phyloP scores from a whole-genome alignment of 257 asterid genomes.

The Prunella vulgaris region DNA sequence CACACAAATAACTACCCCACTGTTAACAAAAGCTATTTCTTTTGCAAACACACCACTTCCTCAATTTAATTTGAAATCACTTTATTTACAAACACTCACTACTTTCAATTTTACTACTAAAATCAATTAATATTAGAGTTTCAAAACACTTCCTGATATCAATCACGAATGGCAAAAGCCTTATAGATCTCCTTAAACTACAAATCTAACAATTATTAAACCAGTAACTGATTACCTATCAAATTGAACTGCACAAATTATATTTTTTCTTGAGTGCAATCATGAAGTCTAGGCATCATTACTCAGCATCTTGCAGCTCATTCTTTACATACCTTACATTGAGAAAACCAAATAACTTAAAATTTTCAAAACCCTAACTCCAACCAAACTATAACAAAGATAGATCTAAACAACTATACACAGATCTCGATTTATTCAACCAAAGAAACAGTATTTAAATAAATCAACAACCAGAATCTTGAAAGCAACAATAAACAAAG shows the following conservation, averaged over 20 bases:
- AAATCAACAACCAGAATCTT: not conserved
- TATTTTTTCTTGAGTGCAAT: not conserved
- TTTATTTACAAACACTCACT: no score
- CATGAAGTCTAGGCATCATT: not conserved
- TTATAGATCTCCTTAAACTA: not conserved
- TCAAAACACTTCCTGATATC: no score
- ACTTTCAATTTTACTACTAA: no score
- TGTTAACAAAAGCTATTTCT: no score
- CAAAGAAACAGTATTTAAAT: not conserved
- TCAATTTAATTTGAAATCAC: no score
- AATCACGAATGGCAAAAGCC: not conserved
- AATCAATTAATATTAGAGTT: no score
- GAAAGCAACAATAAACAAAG: not conserved
- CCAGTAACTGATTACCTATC: not conserved
- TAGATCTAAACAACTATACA: conserved; percentile 8
- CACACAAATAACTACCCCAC: no score
- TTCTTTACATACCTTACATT: not conserved
- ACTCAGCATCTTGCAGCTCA: not conserved
- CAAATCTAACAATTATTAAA: not conserved
- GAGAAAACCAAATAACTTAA: not conserved
- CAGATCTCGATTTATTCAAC: conserved; percentile 17
- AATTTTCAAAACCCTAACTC: not conserved
- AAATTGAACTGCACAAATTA: not conserved
- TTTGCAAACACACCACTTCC: no score
- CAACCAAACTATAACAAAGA: not conserved